phyloP scores from a whole-genome alignment of 441 rosid species.

The Francoa sonchifolia region DNA sequence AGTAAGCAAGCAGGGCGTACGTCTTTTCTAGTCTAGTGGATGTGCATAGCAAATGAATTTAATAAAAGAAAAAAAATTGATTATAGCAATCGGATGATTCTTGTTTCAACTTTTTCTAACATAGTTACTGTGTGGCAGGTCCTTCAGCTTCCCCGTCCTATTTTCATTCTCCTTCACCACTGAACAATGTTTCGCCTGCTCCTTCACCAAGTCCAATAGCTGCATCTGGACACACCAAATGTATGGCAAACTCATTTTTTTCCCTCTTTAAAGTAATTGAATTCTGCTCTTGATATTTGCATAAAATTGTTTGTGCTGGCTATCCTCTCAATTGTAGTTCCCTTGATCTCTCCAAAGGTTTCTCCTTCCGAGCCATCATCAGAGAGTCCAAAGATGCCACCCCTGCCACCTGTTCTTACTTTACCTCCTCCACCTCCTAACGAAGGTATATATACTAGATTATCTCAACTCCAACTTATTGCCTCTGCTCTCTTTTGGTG shows the following conservation, averaged over 20 bases:
- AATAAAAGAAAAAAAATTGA: too few relatives aligned
- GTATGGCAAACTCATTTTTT: conserved; percentile 18
- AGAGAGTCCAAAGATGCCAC: conserved; percentile 45
- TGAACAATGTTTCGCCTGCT: conserved; percentile 24
- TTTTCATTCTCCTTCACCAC: conserved; percentile 25
- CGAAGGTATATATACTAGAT: conserved; percentile 35
- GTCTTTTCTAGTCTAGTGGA: too few relatives aligned
- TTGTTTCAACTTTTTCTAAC: conserved; percentile 11
- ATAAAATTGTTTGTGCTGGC: too few relatives aligned
- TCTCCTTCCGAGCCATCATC: conserved; percentile 31
- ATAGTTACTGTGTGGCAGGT: conserved; percentile 12
- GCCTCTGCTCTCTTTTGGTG: conserved; percentile 9
- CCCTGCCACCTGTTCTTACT: conserved; percentile 41
- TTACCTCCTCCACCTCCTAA: conserved; percentile 96
- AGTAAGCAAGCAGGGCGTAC: too few relatives aligned
- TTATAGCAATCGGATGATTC: too few relatives aligned
- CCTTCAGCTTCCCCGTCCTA: conserved; percentile 30
- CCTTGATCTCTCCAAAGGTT: conserved; percentile 22
- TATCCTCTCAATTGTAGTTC: conserved; percentile 30
- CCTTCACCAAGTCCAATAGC: conserved; percentile 46
- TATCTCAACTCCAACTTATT: too few relatives aligned
- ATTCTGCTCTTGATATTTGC: conserved; percentile 1
- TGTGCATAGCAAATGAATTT: too few relatives aligned
- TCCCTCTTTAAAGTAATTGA: neutral
- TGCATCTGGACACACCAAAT: conserved; percentile 26